Evolutionary conservation across 1,284 basidiomycete species (phyloP).

Genomic region (Cutaneotrichosporon sp.): DNA sequence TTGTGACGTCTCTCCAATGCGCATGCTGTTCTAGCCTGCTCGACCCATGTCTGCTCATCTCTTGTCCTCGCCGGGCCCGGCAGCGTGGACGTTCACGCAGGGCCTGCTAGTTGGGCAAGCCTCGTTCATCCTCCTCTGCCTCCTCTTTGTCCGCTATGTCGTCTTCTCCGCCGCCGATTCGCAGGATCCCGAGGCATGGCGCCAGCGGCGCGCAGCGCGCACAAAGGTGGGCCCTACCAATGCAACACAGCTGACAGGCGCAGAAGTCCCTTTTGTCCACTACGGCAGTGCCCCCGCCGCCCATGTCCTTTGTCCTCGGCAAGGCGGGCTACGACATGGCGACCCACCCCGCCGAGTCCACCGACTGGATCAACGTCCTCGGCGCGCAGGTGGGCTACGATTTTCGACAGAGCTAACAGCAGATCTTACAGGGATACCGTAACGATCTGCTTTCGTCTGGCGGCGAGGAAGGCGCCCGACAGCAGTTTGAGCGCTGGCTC

Average conservation of each 20-base stretch:
- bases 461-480: conserved; percentile 49
- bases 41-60: conserved; percentile 2
- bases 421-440: conserved; percentile 48
- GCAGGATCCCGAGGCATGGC: conserved; percentile 34
- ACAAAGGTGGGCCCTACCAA: conserved; percentile 26
- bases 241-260: not conserved
- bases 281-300: conserved; percentile 40
- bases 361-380: conserved; percentile 57
- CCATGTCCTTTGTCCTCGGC: conserved; percentile 47
- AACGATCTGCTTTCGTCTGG: conserved; percentile 44
- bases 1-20: no score
- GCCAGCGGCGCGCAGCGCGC: conserved; percentile 30
- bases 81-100: conserved; percentile 52
- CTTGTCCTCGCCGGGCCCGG: not conserved
- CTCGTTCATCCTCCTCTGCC: conserved; percentile 47
- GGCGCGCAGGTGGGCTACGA: conserved; percentile 50
- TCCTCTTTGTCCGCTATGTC: conserved; percentile 54
- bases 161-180: conserved; percentile 51
- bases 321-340: conserved; percentile 53
- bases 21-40: not conserved
- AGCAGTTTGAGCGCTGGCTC: conserved; percentile 46
- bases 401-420: conserved; percentile 15
- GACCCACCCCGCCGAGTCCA: conserved; percentile 52
- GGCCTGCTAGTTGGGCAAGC: conserved; percentile 54
- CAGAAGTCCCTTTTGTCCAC: conserved; percentile 40